A percentile compares a stretch with the other conserved stretches of the same genome.
phyloP scores from a whole-genome alignment of 306 rosid genomes.

The Clitoria ternatea region DNA sequence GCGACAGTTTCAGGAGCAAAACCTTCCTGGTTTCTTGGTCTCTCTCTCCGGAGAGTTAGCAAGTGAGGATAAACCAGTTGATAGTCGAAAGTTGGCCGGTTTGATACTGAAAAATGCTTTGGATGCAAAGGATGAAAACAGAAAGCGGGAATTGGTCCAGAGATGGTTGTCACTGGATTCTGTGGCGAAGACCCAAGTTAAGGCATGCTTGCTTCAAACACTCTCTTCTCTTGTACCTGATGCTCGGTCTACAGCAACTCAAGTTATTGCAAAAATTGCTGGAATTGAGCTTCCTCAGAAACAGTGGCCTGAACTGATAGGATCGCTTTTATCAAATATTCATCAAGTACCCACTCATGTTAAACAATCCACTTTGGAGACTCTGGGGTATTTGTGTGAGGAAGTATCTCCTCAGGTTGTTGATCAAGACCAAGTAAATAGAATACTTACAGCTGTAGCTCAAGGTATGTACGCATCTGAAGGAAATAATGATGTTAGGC shows the following conservation, averaged over 20 bases:
- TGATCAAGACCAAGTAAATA: slow-evolving; percentile 87
- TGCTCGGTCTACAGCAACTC: slow-evolving; percentile 84
- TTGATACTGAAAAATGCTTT: slow-evolving; percentile 79
- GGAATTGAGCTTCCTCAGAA: slow-evolving; percentile 87
- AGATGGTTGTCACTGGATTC: slow-evolving; percentile 77
- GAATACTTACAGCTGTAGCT: slow-evolving; percentile 85
- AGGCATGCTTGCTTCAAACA: slow-evolving; percentile 66
- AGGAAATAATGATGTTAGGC: slow-evolving; percentile 73
- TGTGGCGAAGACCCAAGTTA: slow-evolving; percentile 63
- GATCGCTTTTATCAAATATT: slow-evolving; percentile 68
- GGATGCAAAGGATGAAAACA: slow-evolving; percentile 87
- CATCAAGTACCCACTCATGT: slow-evolving; percentile 75
- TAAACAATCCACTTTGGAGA: slow-evolving; percentile 85
- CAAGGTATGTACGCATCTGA: slow-evolving; percentile 85
- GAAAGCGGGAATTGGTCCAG: slow-evolving; percentile 73
- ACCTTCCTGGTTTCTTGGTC: slow-evolving; percentile 72
- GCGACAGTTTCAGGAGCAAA: slow-evolving; percentile 90
- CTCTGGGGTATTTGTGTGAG: slow-evolving; percentile 90
- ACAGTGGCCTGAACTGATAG: slow-evolving; percentile 90
- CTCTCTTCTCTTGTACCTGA: slow-evolving; percentile 59
- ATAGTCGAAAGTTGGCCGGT: slow-evolving; percentile 88
- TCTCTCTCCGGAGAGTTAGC: slow-evolving; percentile 80
- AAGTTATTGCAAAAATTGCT: slow-evolving; percentile 85
- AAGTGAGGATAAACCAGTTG: slow-evolving; percentile 79
- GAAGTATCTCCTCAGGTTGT: slow-evolving; percentile 77